These are phyloP conservation scores for Lentinula novae-zelandiae DNA, from an alignment of 1,284 basidiomycete genomes.

Conservation along the genomic window DNA sequence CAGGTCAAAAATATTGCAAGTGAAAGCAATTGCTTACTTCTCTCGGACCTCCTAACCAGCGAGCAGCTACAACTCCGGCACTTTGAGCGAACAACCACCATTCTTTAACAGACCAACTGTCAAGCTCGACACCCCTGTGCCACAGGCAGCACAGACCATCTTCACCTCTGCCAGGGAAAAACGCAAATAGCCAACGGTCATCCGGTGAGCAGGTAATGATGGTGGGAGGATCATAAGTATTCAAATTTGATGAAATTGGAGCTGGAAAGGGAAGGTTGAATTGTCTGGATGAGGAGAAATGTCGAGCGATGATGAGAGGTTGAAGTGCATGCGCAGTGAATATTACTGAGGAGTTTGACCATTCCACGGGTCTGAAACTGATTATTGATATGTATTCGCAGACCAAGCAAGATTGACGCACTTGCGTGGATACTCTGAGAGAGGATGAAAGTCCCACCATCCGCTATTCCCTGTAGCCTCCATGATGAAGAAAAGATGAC, in stretches of 20 bases:
- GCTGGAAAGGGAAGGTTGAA: constrained; percentile 55
- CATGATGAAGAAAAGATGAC: constrained; percentile 14
- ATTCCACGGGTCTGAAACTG: constrained; percentile 55
- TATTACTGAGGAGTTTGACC: constrained; percentile 66
- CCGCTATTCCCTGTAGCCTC: constrained; percentile 51
- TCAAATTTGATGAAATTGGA: constrained; percentile 39
- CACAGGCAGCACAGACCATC: constrained; percentile 66
- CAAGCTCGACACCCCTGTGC: constrained; percentile 51
- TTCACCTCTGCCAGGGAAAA: constrained; percentile 54
- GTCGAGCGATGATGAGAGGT: constrained; percentile 55
- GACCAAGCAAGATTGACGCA: constrained; percentile 19
- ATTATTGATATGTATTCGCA: constrained; percentile 5
- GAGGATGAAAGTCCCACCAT: constrained; percentile 71
- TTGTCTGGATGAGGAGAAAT: constrained; percentile 65
- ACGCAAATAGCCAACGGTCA: constrained; percentile 69
- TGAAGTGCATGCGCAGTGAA: constrained; percentile 61
- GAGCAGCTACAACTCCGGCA: constrained; percentile 54
- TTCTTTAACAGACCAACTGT: constrained; percentile 60
- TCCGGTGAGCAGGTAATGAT: constrained; percentile 55
- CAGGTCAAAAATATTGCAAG: neutral
- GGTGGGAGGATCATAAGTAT: constrained; percentile 57
- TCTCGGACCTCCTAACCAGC: constrained; percentile 58
- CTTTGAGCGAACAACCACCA: constrained; percentile 49
- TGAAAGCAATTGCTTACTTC: constrained; percentile 40
- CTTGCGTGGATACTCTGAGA: constrained; percentile 55